Conservation (phyloP, 23 red algal species). For the Gracilaria domingensis region DNA sequence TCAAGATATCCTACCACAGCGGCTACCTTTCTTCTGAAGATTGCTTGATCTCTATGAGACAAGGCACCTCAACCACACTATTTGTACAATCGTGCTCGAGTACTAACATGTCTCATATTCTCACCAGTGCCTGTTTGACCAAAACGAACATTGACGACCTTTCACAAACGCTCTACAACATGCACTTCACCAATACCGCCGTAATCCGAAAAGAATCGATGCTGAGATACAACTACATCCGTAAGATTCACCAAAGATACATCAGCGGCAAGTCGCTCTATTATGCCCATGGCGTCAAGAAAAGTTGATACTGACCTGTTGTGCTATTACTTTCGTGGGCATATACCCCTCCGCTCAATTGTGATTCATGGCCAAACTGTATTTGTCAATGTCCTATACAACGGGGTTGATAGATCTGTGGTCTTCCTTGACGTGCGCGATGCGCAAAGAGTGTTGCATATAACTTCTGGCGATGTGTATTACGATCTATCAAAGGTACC, state of each 20-base stretch:
- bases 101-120: conserved; percentile 20
- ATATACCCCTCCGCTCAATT: neutral
- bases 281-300: neutral
- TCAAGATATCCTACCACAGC: neutral
- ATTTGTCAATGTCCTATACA: conserved; percentile 31
- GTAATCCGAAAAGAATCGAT: neutral
- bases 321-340: neutral
- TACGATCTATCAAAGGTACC: conserved; percentile 48
- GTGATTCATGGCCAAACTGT: conserved; percentile 53
- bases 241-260: conserved; percentile 27
- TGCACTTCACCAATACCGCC: conserved; percentile 3
- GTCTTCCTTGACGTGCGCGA: conserved; percentile 37
- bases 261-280: neutral
- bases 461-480: conserved; percentile 31
- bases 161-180: conserved; percentile 3
- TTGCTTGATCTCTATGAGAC: conserved; percentile 25
- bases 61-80: neutral
- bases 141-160: neutral
- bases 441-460: neutral
- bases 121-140: neutral
- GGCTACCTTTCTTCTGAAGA: conserved; percentile 8
- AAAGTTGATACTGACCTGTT: conserved; percentile 5
- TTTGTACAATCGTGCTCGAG: neutral
- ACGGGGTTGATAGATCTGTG: neutral
- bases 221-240: conserved; percentile 32